Evolutionary conservation across 2,329 filamentous ascomycete genomes (phyloP).

Genomic region (Beauveria australis): DNA sequence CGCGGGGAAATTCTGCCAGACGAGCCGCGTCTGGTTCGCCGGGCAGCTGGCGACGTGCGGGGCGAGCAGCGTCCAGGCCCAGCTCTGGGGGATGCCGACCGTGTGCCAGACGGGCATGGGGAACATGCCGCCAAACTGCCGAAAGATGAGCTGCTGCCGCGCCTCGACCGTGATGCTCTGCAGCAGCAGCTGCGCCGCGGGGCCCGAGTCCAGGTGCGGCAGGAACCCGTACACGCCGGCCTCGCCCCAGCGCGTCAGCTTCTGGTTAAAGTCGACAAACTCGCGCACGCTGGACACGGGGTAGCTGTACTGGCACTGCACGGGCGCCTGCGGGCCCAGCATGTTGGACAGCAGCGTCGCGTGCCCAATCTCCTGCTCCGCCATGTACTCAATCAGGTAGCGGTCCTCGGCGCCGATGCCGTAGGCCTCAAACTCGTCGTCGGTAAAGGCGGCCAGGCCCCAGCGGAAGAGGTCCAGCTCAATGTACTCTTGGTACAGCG

Average conservation of each 20-base stretch:
- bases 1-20: constrained; percentile 79
- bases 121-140: constrained; percentile 71
- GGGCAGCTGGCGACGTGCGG: constrained; percentile 77
- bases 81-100: constrained; percentile 70
- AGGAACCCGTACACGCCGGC: constrained; percentile 58
- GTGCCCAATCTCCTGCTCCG: constrained; percentile 67
- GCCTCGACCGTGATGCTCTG: constrained; percentile 74
- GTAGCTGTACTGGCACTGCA: constrained; percentile 76
- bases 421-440: constrained; percentile 58
- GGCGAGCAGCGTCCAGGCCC: constrained; percentile 74
- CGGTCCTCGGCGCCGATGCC: constrained; percentile 64
- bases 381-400: constrained; percentile 67
- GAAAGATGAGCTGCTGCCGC: constrained; percentile 77
- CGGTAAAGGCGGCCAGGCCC: constrained; percentile 61
- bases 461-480: constrained; percentile 77
- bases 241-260: constrained; percentile 75
- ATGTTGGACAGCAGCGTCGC: constrained; percentile 71
- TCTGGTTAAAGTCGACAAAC: constrained; percentile 77
- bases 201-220: constrained; percentile 66
- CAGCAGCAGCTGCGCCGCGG: constrained; percentile 63
- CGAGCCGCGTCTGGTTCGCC: constrained; percentile 55
- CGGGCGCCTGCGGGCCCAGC: constrained; percentile 60
- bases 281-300: constrained; percentile 67
- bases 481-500: constrained; percentile 76
- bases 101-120: constrained; percentile 81